Evolutionary conservation across 2,329 filamentous ascomycete species (phyloP).

Genomic region (Corinectria fuckeliana): DNA sequence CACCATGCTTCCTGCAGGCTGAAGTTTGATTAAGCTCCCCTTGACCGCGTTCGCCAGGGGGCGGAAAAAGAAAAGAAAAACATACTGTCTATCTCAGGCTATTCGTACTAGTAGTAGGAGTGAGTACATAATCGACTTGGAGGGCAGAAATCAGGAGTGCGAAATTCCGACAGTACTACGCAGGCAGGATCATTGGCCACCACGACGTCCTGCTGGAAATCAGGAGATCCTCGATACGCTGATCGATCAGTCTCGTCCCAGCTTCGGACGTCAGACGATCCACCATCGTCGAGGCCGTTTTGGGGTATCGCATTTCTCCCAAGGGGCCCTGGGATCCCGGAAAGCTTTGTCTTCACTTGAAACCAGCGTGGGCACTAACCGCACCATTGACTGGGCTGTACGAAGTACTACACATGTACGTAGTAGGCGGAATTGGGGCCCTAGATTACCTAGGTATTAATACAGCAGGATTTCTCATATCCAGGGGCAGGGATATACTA

Average conservation of each 20-base stretch:
- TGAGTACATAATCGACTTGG: background rate
- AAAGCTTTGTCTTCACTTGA: slow-evolving; percentile 18
- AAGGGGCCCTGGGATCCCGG: slow-evolving; percentile 7
- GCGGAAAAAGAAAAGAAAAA: slow-evolving; percentile 5
- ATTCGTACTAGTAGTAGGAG: background rate
- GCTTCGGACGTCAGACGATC: background rate
- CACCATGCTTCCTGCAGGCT: background rate
- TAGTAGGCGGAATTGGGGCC: slow-evolving; percentile 7
- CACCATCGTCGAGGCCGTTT: background rate
- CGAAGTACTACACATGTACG: no score
- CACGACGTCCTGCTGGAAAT: slow-evolving; percentile 1
- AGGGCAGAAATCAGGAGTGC: background rate
- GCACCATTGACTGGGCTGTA: slow-evolving; percentile 7
- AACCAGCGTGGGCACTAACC: slow-evolving; percentile 16
- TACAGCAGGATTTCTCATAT: slow-evolving; percentile 20
- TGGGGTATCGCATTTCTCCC: background rate
- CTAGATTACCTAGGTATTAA: no score
- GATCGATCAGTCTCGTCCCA: background rate
- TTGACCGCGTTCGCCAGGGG: background rate
- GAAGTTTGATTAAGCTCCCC: background rate
- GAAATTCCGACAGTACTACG: background rate
- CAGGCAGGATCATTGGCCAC: background rate
- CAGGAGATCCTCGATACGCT: slow-evolving; percentile 3
- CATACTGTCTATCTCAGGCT: slow-evolving; percentile 1
- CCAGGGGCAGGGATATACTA: slow-evolving; percentile 17